phyloP scores from a whole-genome alignment of 2,329 filamentous ascomycete genomes.

The Bipolaris cookei region DNA sequence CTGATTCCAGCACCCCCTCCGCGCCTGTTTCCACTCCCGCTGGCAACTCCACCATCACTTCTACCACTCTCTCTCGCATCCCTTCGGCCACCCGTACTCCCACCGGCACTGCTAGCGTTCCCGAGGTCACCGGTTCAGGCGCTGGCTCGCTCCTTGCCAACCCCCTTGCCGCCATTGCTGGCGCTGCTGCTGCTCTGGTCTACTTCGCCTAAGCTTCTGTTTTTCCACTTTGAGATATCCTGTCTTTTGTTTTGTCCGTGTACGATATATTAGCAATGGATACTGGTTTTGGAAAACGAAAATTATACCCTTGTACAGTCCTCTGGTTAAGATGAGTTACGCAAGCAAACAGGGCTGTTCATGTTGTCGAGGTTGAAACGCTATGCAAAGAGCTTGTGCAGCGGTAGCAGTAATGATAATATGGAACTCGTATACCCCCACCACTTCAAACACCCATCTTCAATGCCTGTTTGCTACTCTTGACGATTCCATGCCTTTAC shows the following conservation, averaged over 20 bases:
- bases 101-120: constrained; percentile 22
- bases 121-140: constrained; percentile 28
- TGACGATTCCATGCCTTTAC: neutral
- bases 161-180: constrained; percentile 50
- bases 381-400: constrained; percentile 36
- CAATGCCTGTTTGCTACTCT: neutral
- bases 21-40: constrained; percentile 29
- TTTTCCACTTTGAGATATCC: constrained; percentile 1
- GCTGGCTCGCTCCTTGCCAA: constrained; percentile 43
- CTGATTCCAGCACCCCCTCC: constrained; percentile 35
- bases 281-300: constrained; percentile 13
- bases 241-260: constrained; percentile 14
- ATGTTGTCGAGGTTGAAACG: constrained; percentile 9
- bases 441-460: too few species aligned
- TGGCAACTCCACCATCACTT: constrained; percentile 38
- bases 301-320: constrained; percentile 13
- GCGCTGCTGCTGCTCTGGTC: constrained; percentile 51
- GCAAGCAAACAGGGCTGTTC: constrained; percentile 7
- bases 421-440: constrained; percentile 2
- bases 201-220: constrained; percentile 47
- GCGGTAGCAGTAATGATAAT: constrained; percentile 27
- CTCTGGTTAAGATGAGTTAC: constrained; percentile 8
- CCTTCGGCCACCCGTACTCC: constrained; percentile 21
- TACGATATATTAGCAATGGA: constrained; percentile 30
- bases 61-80: constrained; percentile 32